phyloP scores from a whole-genome alignment of 495 filamentous ascomycete species.

The Penicillium pancosmium region DNA sequence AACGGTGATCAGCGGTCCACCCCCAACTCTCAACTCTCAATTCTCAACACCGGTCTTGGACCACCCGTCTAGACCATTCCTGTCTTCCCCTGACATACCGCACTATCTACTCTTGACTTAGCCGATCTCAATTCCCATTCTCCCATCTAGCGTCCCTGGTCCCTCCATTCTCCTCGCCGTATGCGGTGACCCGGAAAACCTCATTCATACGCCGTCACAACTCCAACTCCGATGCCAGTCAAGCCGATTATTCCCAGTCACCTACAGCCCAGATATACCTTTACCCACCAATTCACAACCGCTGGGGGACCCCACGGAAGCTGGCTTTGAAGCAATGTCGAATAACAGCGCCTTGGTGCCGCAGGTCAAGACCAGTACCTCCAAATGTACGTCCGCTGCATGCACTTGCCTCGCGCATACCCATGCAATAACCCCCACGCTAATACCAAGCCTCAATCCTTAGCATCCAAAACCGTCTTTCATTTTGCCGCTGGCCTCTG shows the following conservation, averaged over 20 bases:
- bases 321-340: slow-evolving; percentile 30
- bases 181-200: slow-evolving; percentile 13
- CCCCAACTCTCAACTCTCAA: not conserved
- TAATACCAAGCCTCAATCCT: not conserved
- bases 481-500: slow-evolving; percentile 89
- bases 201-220: slow-evolving; percentile 5
- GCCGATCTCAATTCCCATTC: not conserved
- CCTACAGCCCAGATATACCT: not conserved
- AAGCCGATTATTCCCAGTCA: not conserved
- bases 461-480: slow-evolving; percentile 59
- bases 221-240: slow-evolving; percentile 2
- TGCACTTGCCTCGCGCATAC: not conserved
- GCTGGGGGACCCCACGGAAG: slow-evolving; percentile 5
- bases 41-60: not conserved
- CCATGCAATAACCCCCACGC: slow-evolving; percentile 7
- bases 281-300: not conserved
- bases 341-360: slow-evolving; percentile 39
- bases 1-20: not conserved
- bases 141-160: not conserved
- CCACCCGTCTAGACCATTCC: not conserved
- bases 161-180: slow-evolving; percentile 2
- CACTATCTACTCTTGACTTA: too few species aligned
- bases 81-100: not conserved
- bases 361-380: slow-evolving; percentile 37
- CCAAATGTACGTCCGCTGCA: slow-evolving; percentile 30